phyloP scores from a whole-genome alignment of 495 filamentous ascomycete species.

The Aspergillus sclerotiicarbonarius region DNA sequence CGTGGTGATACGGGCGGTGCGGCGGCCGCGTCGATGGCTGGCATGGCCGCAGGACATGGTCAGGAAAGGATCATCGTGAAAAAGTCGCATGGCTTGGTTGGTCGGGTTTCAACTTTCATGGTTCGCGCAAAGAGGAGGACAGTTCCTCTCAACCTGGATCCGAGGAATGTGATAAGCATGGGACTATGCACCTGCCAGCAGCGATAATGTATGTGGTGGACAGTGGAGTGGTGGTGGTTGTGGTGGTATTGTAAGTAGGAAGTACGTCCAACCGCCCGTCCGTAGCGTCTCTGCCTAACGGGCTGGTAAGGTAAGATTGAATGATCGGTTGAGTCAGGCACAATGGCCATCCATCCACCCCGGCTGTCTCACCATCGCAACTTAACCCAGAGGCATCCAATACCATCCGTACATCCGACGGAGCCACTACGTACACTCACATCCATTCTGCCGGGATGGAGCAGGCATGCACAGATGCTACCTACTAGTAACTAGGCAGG shows the following conservation, averaged over 20 bases:
- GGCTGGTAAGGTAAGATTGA: neutral
- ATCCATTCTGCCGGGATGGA: neutral
- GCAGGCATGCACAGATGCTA: neutral
- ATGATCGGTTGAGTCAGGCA: neutral
- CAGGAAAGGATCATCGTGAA: neutral
- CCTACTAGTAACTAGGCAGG: neutral
- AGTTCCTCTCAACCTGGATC: neutral
- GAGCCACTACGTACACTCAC: neutral
- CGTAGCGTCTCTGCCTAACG: neutral
- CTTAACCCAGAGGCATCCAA: neutral
- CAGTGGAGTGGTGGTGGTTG: neutral
- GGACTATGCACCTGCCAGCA: neutral
- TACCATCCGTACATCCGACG: neutral
- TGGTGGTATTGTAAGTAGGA: neutral
- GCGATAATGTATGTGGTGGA: too few species aligned
- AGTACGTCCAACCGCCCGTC: neutral
- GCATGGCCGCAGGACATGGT: neutral
- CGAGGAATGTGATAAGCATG: neutral
- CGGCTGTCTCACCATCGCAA: slow-evolving; percentile 9
- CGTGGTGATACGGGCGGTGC: slow-evolving; percentile 18
- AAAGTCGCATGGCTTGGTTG: neutral
- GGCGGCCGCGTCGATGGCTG: neutral
- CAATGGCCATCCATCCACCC: neutral
- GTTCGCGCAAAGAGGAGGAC: neutral
- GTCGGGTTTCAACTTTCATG: neutral